Evolutionary conservation across 805 yeast genomes (phyloP).

Genomic region (Zygosaccharomyces bisporus): DNA sequence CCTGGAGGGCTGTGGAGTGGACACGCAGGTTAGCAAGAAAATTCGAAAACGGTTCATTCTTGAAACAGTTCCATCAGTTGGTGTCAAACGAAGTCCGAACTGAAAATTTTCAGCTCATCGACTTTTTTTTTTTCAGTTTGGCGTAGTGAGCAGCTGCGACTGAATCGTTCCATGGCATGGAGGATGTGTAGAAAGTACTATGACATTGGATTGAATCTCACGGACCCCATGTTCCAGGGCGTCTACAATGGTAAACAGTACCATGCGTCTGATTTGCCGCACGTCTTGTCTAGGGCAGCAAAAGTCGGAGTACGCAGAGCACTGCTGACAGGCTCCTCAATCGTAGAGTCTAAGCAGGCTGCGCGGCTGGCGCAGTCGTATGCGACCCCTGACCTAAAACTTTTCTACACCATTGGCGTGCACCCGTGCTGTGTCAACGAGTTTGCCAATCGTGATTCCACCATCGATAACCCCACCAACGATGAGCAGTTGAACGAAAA

Average conservation of each 20-base stretch:
- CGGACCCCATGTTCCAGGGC: conserved; percentile 88
- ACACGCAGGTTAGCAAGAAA: not conserved
- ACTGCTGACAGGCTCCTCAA: conserved; percentile 79
- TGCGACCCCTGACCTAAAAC: conserved; percentile 25
- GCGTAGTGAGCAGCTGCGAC: not conserved
- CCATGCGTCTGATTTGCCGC: conserved; percentile 63
- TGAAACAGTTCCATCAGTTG: not conserved
- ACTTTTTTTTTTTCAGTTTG: conserved; percentile 3
- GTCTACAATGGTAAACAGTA: conserved; percentile 62
- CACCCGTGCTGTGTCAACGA: conserved; percentile 87
- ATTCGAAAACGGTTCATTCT: not conserved
- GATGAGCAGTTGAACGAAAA: conserved; percentile 22
- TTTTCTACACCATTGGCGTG: conserved; percentile 81
- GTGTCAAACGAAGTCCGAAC: conserved; percentile 1
- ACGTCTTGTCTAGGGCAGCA: conserved; percentile 64
- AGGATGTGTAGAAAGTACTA: conserved; percentile 21
- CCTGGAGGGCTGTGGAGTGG: not conserved
- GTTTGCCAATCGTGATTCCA: conserved; percentile 36
- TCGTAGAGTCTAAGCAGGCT: conserved; percentile 62
- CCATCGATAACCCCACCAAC: conserved; percentile 28
- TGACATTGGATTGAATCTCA: conserved; percentile 69
- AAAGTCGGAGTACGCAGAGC: conserved; percentile 60
- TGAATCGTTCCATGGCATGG: conserved; percentile 4
- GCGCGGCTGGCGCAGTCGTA: conserved; percentile 48
- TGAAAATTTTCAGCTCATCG: conserved; percentile 5